Percentiles rank a stretch among this genome's conserved stretches.
Conservation (phyloP, 805 yeast species). For the Candida ficus region DNA sequence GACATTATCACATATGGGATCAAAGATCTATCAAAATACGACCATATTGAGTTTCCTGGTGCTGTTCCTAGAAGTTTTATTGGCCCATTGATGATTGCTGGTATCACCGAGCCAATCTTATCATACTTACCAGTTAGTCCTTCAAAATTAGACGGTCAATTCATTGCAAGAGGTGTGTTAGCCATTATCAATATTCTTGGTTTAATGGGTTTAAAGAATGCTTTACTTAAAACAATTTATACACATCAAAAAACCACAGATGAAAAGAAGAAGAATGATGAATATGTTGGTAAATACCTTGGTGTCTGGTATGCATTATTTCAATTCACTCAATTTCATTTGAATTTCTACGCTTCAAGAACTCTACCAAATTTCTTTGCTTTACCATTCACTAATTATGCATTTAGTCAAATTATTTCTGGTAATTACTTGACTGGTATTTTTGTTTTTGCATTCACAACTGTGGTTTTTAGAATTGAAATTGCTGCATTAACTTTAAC, state of each 20-base stretch:
- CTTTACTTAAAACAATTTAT: conserved; percentile 22
- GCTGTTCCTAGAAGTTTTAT: conserved; percentile 83
- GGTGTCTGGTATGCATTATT: conserved; percentile 59
- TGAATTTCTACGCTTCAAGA: conserved; percentile 74
- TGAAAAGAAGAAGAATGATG: conserved; percentile 13
- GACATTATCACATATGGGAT: conserved; percentile 67
- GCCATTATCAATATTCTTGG: conserved; percentile 58
- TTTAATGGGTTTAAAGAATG: conserved; percentile 43
- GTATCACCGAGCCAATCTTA: conserved; percentile 36
- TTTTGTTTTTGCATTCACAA: conserved; percentile 51
- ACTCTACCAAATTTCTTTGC: conserved; percentile 81
- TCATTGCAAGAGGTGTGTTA: conserved; percentile 50
- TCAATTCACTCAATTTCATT: conserved; percentile 67
- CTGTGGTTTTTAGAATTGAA: conserved; percentile 71
- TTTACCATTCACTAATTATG: conserved; percentile 62
- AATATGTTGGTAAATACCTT: conserved; percentile 22
- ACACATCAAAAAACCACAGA: background rate
- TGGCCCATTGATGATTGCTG: conserved; percentile 57
- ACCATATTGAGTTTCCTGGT: conserved; percentile 80
- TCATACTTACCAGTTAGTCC: conserved; percentile 12
- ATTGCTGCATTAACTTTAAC: conserved; percentile 50
- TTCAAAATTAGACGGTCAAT: conserved; percentile 48
- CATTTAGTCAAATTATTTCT: conserved; percentile 43
- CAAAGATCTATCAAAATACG: conserved; percentile 42
- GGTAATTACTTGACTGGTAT: conserved; percentile 45